Conservation (phyloP, 176 grass and related monocot species). For the Lolium multiflorum region DNA sequence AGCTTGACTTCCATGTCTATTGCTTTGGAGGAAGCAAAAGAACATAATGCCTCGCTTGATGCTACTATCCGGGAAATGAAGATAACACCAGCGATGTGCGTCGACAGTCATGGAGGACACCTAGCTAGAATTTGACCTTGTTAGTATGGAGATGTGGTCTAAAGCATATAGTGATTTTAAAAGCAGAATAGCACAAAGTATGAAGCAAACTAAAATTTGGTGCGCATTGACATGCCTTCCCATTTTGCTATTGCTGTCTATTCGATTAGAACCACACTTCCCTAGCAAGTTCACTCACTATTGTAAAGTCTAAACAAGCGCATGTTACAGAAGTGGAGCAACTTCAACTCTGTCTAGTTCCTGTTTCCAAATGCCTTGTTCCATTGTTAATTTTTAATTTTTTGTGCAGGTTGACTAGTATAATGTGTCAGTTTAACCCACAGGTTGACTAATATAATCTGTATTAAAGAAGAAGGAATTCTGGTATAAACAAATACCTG, state of each 20-base stretch:
- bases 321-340: conserved; percentile 37
- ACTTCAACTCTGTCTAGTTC: not conserved
- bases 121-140: conserved; percentile 42
- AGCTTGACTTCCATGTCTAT: conserved; percentile 46
- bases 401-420: conserved; percentile 67
- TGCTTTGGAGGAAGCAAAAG: conserved; percentile 60
- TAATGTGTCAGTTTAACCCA: conserved; percentile 57
- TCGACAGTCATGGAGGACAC: conserved; percentile 33
- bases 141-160: conserved; percentile 51
- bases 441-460: conserved; percentile 47
- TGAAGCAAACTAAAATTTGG: conserved; percentile 62
- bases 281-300: not conserved
- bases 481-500: conserved; percentile 74
- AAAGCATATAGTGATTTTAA: conserved; percentile 63
- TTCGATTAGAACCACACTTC: not conserved
- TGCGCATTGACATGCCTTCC: conserved; percentile 2
- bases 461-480: conserved; percentile 66
- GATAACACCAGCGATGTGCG: conserved; percentile 38
- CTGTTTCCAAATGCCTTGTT: conserved; percentile 15
- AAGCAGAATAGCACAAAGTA: conserved; percentile 49
- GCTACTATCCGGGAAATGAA: conserved; percentile 62
- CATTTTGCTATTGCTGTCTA: too few species aligned
- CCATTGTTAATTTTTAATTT: not conserved
- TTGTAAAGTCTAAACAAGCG: not conserved
- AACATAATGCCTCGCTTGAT: conserved; percentile 61